Conservation (phyloP, 768 basidiomycete species). For the Naganishia randhawae region DNA sequence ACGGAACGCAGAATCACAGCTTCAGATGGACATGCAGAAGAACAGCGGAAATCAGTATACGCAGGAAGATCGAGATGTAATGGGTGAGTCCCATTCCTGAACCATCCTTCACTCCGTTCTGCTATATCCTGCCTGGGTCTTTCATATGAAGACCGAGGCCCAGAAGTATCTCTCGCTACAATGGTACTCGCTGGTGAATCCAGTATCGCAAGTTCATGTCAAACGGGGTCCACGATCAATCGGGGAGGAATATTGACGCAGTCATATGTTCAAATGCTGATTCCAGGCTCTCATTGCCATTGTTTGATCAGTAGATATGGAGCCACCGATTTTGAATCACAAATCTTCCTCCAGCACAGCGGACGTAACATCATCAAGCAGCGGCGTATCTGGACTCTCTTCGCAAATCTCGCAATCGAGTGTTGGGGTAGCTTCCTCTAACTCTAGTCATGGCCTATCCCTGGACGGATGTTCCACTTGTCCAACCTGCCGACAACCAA, state of each 20-base stretch:
- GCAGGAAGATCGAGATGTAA: background rate
- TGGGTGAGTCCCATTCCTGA: background rate
- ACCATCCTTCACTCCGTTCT: background rate
- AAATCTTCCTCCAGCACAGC: slow-evolving; percentile 1
- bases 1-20: background rate
- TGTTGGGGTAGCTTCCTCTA: background rate
- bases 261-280: background rate
- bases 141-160: no score
- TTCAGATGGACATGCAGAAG: background rate
- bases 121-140: no score
- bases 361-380: slow-evolving; percentile 12
- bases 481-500: slow-evolving; percentile 5
- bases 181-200: no score
- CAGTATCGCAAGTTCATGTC: no score
- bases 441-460: background rate
- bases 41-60: background rate
- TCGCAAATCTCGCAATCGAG: slow-evolving; percentile 5
- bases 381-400: background rate
- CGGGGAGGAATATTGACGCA: no score
- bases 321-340: background rate
- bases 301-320: background rate
- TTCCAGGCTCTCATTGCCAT: background rate
- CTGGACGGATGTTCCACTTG: background rate
- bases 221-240: no score
- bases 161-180: no score